Evolutionary conservation across 139 green algal genomes (phyloP).

Genomic region (Micractinium sp.): DNA sequence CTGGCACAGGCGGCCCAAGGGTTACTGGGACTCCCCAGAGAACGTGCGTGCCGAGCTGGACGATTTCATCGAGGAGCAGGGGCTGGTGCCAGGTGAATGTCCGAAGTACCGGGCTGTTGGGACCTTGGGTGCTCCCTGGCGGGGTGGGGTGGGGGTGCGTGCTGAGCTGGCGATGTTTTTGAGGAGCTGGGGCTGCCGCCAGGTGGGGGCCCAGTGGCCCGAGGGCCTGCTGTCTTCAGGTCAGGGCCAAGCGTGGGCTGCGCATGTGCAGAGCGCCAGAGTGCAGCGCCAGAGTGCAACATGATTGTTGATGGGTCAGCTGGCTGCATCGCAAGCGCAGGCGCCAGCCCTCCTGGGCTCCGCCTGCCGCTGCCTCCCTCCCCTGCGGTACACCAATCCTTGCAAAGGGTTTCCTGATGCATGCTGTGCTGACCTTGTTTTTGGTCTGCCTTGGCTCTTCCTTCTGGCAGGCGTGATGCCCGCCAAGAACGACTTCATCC

Average conservation of each 20-base stretch:
- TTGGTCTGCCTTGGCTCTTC: not conserved
- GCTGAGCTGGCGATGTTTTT: too few species aligned
- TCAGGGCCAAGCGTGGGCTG: too few species aligned
- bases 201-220: not conserved
- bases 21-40: constrained; percentile 62
- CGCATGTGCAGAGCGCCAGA: too few species aligned
- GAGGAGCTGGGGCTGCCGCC: constrained; percentile 3
- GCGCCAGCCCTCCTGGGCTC: too few species aligned
- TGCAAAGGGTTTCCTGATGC: not conserved
- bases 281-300: too few species aligned
- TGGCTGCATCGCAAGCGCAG: not conserved
- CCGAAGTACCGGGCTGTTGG: too few species aligned
- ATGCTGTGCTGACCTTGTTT: not conserved
- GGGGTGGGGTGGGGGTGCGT: too few species aligned
- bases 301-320: not conserved
- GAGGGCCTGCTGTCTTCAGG: not conserved
- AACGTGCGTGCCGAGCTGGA: constrained; percentile 61
- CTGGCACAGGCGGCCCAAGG: constrained; percentile 35
- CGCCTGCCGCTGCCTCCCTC: too few species aligned
- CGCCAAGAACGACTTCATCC: constrained; percentile 50
- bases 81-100: too few species aligned
- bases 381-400: too few species aligned
- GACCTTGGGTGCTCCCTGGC: too few species aligned
- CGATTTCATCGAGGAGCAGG: constrained; percentile 56
- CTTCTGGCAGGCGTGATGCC: constrained; percentile 51